Percentiles rank a stretch among this genome's conserved stretches.
Conservation (phyloP, 129 eudicot genomes). For the Pulicaria dysenterica region DNA sequence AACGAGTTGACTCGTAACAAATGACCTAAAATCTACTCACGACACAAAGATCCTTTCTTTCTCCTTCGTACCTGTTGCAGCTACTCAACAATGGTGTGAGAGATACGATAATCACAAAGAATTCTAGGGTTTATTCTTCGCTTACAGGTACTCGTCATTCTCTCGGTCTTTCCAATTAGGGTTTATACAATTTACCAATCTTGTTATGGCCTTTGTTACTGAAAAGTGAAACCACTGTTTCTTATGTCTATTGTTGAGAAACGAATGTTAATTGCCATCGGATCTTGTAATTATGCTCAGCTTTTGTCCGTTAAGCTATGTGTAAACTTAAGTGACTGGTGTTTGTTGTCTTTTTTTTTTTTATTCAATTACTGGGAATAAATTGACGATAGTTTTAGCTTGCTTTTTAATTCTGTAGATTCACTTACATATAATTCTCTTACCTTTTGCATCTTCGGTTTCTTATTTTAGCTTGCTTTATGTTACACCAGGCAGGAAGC, state of each 20-base stretch:
- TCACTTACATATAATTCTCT: not conserved
- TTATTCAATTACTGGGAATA: not conserved
- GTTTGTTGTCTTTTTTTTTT: not conserved
- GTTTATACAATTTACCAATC: not conserved
- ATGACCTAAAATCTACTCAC: slow-evolving; percentile 32
- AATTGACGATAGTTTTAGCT: slow-evolving; percentile 4
- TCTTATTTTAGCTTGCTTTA: slow-evolving; percentile 17
- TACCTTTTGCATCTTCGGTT: not conserved
- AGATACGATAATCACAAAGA: not conserved
- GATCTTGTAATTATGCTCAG: slow-evolving; percentile 27
- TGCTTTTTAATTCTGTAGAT: not conserved
- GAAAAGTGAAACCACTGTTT: not conserved
- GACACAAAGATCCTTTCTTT: slow-evolving; percentile 22
- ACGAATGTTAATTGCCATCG: slow-evolving; percentile 5
- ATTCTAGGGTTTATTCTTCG: slow-evolving; percentile 27
- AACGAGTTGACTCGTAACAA: slow-evolving; percentile 33
- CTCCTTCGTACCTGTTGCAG: slow-evolving; percentile 13
- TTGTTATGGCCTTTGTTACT: not conserved
- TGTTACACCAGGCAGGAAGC: slow-evolving; percentile 2
- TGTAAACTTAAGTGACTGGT: slow-evolving; percentile 23
- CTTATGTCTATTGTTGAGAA: not conserved
- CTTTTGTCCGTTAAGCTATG: slow-evolving; percentile 7
- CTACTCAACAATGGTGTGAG: slow-evolving; percentile 28
- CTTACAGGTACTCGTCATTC: slow-evolving; percentile 30
- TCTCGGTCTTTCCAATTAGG: slow-evolving; percentile 23